Base-by-base conservation (phyloP, 2,329 filamentous ascomycete species). In the Sporothrix brasiliensis region DNA sequence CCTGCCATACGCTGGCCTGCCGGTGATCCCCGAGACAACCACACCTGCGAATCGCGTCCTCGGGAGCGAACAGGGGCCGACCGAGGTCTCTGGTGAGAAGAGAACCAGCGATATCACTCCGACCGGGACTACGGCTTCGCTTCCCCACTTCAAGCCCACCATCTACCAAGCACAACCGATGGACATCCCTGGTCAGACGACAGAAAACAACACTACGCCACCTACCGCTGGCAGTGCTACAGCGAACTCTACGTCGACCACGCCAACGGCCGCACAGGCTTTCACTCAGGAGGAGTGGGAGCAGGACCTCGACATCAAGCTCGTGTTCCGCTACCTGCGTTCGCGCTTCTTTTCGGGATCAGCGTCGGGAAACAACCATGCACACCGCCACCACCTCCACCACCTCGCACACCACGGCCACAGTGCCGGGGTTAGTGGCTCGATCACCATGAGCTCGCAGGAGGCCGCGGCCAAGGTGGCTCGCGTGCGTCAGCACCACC, bases 261-360 rank as follows among this genome's bases (percentile, higher is more conserved):
- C 61, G 4, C 2, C 49, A 14, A 39, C 69, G 14, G 4, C 72
- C 14, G 24, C 53, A 5, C 74, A 74, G 4, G 73, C 79, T 0
- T 88, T 88, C 73, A 87, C 86, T 1, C 84, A 92, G 75, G 92
- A 95, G 49, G 95, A 97, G 77, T 99, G 95, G 95, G 94, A 98
- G 80, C 89, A 91, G 72, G 92, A 97, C 69, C 86, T 98, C 5
- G 94, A 98, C 76, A 88, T 97, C 74, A 92, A 91, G 77, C 91
- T 97, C 78, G 92, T 98, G 47, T 98, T 98, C 82, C 89, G 90
- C 65, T 98, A 95, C 77, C 85, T 97, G 41, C 88, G 90, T 71
- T 91, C 88, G 21, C 89, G 92, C 71, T 94, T 97, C 79, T 84
- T 88, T 71, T 82, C 86, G 19, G 81, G 82, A 7, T 79, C 82